Percentiles rank a stretch among this genome's conserved stretches.
phyloP scores from a whole-genome alignment of 345 rosid species.

The Psidium guajava region DNA sequence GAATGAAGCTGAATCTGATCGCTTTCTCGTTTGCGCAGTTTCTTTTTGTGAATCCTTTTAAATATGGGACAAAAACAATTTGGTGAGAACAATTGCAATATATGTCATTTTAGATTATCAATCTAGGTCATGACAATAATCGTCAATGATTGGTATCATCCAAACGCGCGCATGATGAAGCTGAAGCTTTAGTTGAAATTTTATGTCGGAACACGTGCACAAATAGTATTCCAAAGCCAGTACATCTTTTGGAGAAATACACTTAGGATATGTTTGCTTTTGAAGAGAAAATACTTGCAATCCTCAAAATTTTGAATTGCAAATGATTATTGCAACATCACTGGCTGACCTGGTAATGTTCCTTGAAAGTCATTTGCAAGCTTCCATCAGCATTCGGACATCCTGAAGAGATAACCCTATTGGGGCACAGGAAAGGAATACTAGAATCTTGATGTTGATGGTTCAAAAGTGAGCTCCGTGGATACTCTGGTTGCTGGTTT shows the following conservation, averaged over 20 bases:
- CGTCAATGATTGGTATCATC: background rate
- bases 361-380: constrained; percentile 21
- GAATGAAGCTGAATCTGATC: constrained; percentile 38
- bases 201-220: background rate
- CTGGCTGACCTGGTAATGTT: constrained; percentile 14
- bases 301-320: background rate
- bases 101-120: background rate
- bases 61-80: background rate
- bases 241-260: background rate
- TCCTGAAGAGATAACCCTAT: constrained; percentile 26
- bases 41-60: constrained; percentile 38
- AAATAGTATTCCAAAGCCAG: background rate
- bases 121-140: background rate
- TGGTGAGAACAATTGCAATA: background rate
- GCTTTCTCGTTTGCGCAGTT: constrained; percentile 40
- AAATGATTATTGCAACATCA: constrained; percentile 22
- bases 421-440: constrained; percentile 25
- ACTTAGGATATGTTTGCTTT: background rate
- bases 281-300: background rate
- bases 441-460: constrained; percentile 37
- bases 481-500: background rate
- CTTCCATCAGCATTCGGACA: constrained; percentile 26
- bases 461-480: constrained; percentile 27
- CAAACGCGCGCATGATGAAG: background rate
- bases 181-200: background rate